These are phyloP conservation scores for Backusella tuberculispora DNA, from an alignment of 192 early-diverging fungal species.

Conservation along the genomic window DNA sequence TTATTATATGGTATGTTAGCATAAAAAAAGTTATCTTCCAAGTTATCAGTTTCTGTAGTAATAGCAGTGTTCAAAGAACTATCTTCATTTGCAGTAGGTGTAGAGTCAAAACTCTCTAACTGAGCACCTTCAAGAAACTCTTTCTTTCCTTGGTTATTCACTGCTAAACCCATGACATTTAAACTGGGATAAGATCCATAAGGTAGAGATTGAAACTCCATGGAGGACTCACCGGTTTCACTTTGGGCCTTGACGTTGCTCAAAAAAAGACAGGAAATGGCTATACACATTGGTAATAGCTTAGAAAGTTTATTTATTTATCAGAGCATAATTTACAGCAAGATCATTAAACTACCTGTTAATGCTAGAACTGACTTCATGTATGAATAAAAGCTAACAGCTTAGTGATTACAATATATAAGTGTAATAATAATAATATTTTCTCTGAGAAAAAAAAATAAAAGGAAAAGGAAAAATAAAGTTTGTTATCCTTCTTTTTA, in stretches of 20 bases:
- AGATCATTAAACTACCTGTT: not conserved
- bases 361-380: slow-evolving; percentile 2
- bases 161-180: not conserved
- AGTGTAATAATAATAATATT: too few species aligned
- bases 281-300: not conserved
- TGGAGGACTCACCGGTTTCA: not conserved
- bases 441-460: too few species aligned
- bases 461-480: not conserved
- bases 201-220: not conserved
- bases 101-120: not conserved
- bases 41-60: not conserved
- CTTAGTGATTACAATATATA: too few species aligned
- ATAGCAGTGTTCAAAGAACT: not conserved
- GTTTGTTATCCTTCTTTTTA: not conserved
- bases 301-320: too few species aligned
- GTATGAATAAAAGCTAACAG: not conserved
- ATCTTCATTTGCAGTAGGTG: not conserved
- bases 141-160: slow-evolving; percentile 4
- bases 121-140: not conserved
- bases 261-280: not conserved
- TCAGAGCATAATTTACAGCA: too few species aligned
- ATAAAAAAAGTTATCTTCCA: slow-evolving; percentile 8
- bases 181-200: not conserved
- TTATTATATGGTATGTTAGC: not conserved
- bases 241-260: not conserved